Conservation (phyloP, 2,329 filamentous ascomycete species). For the Trichoderma polysporum region DNA sequence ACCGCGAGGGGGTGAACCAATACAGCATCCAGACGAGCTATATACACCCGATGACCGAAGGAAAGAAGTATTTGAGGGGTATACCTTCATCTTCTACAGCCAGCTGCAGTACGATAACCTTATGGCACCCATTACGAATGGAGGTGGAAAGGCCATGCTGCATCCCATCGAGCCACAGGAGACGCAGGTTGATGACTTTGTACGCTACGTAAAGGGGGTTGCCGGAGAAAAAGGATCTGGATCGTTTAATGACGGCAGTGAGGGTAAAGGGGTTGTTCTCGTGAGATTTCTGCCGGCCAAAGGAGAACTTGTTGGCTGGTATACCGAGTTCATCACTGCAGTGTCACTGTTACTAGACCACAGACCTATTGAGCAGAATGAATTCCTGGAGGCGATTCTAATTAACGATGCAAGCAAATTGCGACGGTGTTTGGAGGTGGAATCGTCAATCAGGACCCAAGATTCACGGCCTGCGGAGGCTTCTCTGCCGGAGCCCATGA, state of each 20-base stretch:
- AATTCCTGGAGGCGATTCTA: slow-evolving; percentile 88
- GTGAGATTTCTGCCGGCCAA: slow-evolving; percentile 68
- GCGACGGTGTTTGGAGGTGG: slow-evolving; percentile 63
- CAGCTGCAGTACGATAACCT: slow-evolving; percentile 73
- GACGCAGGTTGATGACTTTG: slow-evolving; percentile 72
- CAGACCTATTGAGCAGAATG: slow-evolving; percentile 81
- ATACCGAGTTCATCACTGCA: slow-evolving; percentile 63
- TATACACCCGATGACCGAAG: slow-evolving; percentile 70
- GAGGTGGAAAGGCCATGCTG: slow-evolving; percentile 77
- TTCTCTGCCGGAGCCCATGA: slow-evolving; percentile 12
- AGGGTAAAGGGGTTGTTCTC: slow-evolving; percentile 72
- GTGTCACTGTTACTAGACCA: slow-evolving; percentile 75
- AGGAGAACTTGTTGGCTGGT: slow-evolving; percentile 62
- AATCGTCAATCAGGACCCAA: slow-evolving; percentile 30
- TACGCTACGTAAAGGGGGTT: slow-evolving; percentile 71
- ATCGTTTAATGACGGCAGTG: slow-evolving; percentile 61
- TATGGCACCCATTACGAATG: slow-evolving; percentile 71
- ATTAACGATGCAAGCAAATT: slow-evolving; percentile 73
- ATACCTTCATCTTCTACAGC: slow-evolving; percentile 86
- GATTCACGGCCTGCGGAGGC: slow-evolving; percentile 14
- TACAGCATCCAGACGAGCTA: slow-evolving; percentile 63
- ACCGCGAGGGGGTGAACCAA: slow-evolving; percentile 71
- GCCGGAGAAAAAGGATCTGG: slow-evolving; percentile 72
- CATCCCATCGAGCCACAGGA: slow-evolving; percentile 59
- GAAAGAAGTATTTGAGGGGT: slow-evolving; percentile 75